Evolutionary conservation across 257 asterid genomes (phyloP).

Genomic region (Fraxinus anomala): DNA sequence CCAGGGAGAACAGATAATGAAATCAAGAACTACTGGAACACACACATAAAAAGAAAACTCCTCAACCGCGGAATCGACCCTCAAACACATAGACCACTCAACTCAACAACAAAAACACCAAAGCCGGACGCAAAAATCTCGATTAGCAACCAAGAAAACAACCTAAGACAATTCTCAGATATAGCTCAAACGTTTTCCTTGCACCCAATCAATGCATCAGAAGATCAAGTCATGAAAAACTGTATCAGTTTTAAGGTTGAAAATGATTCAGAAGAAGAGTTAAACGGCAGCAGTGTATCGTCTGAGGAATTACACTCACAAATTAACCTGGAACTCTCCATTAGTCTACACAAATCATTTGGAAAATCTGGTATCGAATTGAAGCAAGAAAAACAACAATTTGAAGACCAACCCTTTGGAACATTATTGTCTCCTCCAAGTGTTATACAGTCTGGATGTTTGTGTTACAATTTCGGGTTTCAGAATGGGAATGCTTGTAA

Average conservation of each 20-base stretch:
- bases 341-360: conserved; percentile 33
- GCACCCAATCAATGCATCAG: neutral
- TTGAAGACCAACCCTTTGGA: conserved; percentile 9
- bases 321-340: conserved; percentile 46
- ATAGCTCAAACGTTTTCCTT: conserved; percentile 6
- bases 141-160: neutral
- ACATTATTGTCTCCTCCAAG: neutral
- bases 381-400: conserved; percentile 18
- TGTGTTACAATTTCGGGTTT: conserved; percentile 37
- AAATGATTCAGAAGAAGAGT: neutral
- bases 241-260: conserved; percentile 7
- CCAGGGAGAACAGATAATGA: conserved; percentile 57
- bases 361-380: neutral
- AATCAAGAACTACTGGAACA: conserved; percentile 54
- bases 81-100: conserved; percentile 34
- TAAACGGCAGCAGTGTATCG: conserved; percentile 30
- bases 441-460: conserved; percentile 25
- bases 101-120: neutral
- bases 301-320: conserved; percentile 30
- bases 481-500: conserved; percentile 29
- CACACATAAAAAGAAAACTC: conserved; percentile 48
- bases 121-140: neutral
- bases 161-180: neutral
- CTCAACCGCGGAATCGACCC: conserved; percentile 44
- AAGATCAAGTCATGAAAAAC: neutral